Base-by-base conservation (phyloP, 108 stramenopile genomes). In the Nitzschia sp. region DNA sequence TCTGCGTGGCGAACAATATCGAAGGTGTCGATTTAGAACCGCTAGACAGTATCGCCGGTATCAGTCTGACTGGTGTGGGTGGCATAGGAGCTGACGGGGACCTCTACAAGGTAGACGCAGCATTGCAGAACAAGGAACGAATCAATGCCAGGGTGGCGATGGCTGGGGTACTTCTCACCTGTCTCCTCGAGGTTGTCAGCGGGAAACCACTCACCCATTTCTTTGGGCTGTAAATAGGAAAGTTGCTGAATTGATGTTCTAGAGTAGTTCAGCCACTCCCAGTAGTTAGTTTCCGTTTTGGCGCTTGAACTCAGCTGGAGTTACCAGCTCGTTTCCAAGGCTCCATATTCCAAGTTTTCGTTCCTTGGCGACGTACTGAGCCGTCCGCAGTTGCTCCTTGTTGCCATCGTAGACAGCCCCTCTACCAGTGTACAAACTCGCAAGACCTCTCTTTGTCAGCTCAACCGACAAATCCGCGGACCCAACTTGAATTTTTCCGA, bases 1-100 rank as follows among this genome's bases (percentile, higher is more conserved):
- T 90, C 4, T 96, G 94, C 80, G 83, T 93, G 6, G 85, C 88
- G 3, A 93, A 96, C 75, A 90, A 87, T 71, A 83, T 88, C n/a
- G 86, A 83, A 13, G 78, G 85, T 21, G 69, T 91, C 30, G 84
- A 85, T 3, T 66, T 92, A n/a, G 66, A 86, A 32, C 45, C 76
- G 8, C 57, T 89, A 29, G 78, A 79, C 41, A 69, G 76, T n/a
- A 50, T 80, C 45, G 67, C 67, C 9, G 86, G 80, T 52, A 75
- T 89, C 53, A 65, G 63, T 15, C 76, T 77, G 28, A 83, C 82
- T 33, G 90, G 90, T 45, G 81, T 91, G n/a, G 73, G 75, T 3
- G 91, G 91, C 45, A 86, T 92, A 25, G 91, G 91, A 33, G 79
- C 66, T n/a, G 84, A 76, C 34, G 78, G 72, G 41, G 83, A 80